phyloP scores from a whole-genome alignment of 163 green algal genomes.

The Scenedesmus sp. region DNA sequence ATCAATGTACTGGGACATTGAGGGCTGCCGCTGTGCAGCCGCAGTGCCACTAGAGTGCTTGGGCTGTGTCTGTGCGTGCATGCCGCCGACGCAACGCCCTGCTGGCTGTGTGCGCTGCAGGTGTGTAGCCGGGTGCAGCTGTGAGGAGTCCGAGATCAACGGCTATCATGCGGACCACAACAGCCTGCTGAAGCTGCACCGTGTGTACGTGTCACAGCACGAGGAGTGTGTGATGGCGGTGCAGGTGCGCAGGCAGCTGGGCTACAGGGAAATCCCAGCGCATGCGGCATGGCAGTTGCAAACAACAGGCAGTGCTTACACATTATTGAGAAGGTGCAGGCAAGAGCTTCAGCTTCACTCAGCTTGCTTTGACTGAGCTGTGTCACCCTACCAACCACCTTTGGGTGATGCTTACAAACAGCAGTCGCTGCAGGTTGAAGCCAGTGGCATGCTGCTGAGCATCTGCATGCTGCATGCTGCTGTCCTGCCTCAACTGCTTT shows the following conservation, averaged over 20 bases:
- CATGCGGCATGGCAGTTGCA: not conserved
- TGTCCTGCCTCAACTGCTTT: not conserved
- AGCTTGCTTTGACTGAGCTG: too few species aligned
- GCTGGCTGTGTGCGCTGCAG: constrained; percentile 12
- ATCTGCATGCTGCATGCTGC: not conserved
- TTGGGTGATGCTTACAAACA: not conserved
- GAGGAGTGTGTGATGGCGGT: constrained; percentile 45
- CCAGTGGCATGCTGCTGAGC: not conserved
- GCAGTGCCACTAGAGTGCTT: too few species aligned
- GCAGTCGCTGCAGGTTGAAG: not conserved
- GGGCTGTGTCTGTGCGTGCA: too few species aligned
- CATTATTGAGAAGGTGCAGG: not conserved
- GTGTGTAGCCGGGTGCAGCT: constrained; percentile 34
- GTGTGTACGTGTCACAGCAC: constrained; percentile 35
- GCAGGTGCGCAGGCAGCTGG: not conserved
- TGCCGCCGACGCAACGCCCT: too few species aligned
- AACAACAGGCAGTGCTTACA: not conserved
- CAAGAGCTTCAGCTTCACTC: too few species aligned
- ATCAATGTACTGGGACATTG: too few species aligned
- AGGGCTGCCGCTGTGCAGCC: too few species aligned
- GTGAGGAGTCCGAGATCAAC: constrained; percentile 28
- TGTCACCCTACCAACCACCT: too few species aligned
- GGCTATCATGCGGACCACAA: not conserved
- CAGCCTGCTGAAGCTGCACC: constrained; percentile 50
- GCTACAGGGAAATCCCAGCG: not conserved